Conservation (phyloP, 225 moss, liverwort and hornwort species). For the Polytrichum formosum region DNA sequence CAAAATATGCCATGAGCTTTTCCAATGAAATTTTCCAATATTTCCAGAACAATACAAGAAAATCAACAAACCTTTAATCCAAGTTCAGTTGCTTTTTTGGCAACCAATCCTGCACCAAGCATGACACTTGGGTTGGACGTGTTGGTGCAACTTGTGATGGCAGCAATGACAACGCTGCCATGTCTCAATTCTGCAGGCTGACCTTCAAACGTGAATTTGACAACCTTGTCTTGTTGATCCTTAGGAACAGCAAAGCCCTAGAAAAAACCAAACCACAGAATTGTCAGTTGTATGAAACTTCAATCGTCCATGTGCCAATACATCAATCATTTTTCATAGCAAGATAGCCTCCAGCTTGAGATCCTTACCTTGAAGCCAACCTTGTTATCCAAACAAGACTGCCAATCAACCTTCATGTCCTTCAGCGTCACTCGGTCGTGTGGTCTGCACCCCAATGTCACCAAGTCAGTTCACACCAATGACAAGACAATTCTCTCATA, state of each 20-base stretch:
- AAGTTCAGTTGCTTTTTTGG: constrained; percentile 82
- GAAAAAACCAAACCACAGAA: constrained; percentile 8
- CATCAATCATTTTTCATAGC: too few species aligned
- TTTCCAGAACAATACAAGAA: too few species aligned
- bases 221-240: constrained; percentile 64
- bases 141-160: constrained; percentile 98
- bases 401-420: constrained; percentile 97
- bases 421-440: constrained; percentile 84
- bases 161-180: constrained; percentile 90
- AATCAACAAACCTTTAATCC: constrained; percentile 60
- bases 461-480: background rate
- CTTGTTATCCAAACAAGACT: constrained; percentile 82
- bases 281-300: background rate
- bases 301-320: too few species aligned
- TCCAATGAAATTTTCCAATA: too few species aligned
- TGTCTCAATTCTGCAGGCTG: constrained; percentile 76
- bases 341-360: background rate
- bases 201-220: constrained; percentile 68
- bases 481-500: constrained; percentile 1
- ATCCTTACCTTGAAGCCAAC: constrained; percentile 85
- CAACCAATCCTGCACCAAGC: constrained; percentile 94
- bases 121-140: constrained; percentile 95
- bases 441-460: constrained; percentile 51
- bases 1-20: too few species aligned
- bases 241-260: constrained; percentile 94